Conservation (phyloP, 345 rosid genomes). For the Turnera subulata region DNA sequence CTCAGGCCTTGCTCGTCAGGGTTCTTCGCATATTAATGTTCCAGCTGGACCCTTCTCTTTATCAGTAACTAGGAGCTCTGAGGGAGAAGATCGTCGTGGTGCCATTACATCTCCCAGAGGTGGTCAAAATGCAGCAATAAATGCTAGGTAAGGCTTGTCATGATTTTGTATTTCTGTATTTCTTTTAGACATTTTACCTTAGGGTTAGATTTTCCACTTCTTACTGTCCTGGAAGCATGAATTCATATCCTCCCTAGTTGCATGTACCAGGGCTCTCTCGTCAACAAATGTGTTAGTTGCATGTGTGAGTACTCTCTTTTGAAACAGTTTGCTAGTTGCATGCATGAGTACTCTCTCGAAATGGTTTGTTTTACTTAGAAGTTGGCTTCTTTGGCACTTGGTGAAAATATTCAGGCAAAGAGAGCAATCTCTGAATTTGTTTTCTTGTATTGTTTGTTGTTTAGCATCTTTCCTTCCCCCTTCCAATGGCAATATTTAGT, state of each 20-base stretch:
- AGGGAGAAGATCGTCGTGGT: conserved; percentile 56
- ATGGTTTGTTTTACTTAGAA: not conserved
- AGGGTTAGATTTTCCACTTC: not conserved
- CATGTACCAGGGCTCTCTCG: not conserved
- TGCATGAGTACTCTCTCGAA: not conserved
- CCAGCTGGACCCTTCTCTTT: conserved; percentile 73
- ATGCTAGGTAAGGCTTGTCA: conserved; percentile 50
- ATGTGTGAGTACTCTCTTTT: too few relatives aligned
- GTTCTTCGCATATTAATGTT: conserved; percentile 34
- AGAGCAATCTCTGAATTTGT: too few relatives aligned
- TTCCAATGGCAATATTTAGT: too few relatives aligned
- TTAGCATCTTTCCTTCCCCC: too few relatives aligned
- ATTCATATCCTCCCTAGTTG: not conserved
- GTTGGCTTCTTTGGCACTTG: not conserved
- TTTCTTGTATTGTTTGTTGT: too few relatives aligned
- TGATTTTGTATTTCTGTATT: not conserved
- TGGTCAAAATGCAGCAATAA: conserved; percentile 46
- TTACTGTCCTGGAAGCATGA: not conserved
- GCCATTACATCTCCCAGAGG: conserved; percentile 47
- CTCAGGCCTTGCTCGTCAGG: conserved; percentile 33
- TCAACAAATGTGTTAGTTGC: too few relatives aligned
- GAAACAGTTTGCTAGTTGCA: too few relatives aligned
- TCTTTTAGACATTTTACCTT: not conserved
- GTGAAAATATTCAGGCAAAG: too few relatives aligned
- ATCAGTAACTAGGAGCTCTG: conserved; percentile 60